Percentiles rank a stretch among this genome's conserved stretches.
phyloP scores from a whole-genome alignment of 164 flowering plant genomes.

The Chloranthus sessilifolius region DNA sequence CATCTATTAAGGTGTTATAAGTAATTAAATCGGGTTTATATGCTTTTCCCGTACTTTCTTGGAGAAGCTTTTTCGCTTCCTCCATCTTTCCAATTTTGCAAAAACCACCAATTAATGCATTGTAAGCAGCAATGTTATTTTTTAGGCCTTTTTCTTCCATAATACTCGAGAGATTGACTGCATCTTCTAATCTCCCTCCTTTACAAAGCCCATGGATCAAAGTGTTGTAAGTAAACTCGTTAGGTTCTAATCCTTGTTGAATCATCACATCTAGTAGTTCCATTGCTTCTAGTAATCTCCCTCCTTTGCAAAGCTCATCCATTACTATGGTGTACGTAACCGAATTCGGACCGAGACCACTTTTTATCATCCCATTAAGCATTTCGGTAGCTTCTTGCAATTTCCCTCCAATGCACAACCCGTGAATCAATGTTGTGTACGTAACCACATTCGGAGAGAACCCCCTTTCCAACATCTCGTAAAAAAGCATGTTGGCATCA shows the following conservation, averaged over 20 bases:
- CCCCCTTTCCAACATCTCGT: constrained; percentile 19
- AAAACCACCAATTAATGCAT: constrained; percentile 18
- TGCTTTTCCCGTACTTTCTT: constrained; percentile 6
- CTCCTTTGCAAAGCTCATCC: constrained; percentile 14
- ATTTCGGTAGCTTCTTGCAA: constrained; percentile 22
- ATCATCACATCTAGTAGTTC: constrained; percentile 16
- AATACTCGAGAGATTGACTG: constrained; percentile 9
- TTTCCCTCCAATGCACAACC: constrained; percentile 16
- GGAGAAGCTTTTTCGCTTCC: constrained; percentile 12
- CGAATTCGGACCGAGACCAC: constrained; percentile 12
- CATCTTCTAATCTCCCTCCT: constrained; percentile 15
- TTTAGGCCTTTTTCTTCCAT: constrained; percentile 14
- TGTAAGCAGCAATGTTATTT: constrained; percentile 13
- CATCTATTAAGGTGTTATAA: constrained; percentile 21
- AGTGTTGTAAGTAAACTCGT: constrained; percentile 17
- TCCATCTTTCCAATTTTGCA: constrained; percentile 18
- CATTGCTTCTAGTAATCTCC: constrained; percentile 17
- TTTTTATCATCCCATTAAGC: constrained; percentile 19
- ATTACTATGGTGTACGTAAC: constrained; percentile 19
- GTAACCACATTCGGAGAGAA: constrained; percentile 18
- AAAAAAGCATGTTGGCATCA: constrained; percentile 17
- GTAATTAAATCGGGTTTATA: constrained; percentile 13
- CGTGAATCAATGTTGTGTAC: constrained; percentile 24
- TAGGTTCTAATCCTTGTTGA: constrained; percentile 14
- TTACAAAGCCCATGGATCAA: constrained; percentile 25